phyloP scores from a whole-genome alignment of 192 early-diverging fungal species.

The Thamnidium elegans region DNA sequence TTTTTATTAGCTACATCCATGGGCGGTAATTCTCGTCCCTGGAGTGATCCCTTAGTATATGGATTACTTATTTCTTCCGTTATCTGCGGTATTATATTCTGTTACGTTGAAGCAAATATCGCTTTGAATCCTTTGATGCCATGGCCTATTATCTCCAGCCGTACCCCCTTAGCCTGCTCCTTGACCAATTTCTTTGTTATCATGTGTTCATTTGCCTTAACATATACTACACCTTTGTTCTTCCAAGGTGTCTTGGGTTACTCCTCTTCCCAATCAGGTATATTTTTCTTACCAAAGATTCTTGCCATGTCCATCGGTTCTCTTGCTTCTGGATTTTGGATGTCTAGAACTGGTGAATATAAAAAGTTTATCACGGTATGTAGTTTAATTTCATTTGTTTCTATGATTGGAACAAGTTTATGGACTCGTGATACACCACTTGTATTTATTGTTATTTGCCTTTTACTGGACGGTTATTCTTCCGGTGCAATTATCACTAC shows the following conservation, averaged over 20 bases:
- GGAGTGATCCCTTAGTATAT: constrained; percentile 48
- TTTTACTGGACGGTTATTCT: constrained; percentile 48
- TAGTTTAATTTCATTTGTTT: constrained; percentile 50
- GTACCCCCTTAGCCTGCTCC: constrained; percentile 35
- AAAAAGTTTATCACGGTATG: constrained; percentile 35
- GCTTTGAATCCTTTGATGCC: constrained; percentile 67
- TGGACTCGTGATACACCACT: constrained; percentile 52
- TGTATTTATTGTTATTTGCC: constrained; percentile 46
- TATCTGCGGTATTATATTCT: constrained; percentile 36
- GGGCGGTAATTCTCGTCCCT: constrained; percentile 53
- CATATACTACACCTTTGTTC: constrained; percentile 38
- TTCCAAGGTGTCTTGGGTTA: constrained; percentile 39
- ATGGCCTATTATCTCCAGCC: constrained; percentile 51
- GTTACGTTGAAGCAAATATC: constrained; percentile 54
- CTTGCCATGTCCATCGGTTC: constrained; percentile 25
- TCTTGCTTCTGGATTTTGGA: constrained; percentile 29
- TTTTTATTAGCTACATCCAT: constrained; percentile 52
- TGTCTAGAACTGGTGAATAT: constrained; percentile 38
- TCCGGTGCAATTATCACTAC: constrained; percentile 54
- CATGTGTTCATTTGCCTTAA: constrained; percentile 33
- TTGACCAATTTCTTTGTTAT: constrained; percentile 47
- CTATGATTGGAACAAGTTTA: constrained; percentile 52
- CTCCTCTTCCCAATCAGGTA: constrained; percentile 25
- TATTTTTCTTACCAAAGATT: constrained; percentile 34
- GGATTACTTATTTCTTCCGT: constrained; percentile 41